Evolutionary conservation across 2,329 filamentous ascomycete genomes (phyloP).

Genomic region (Hymenoscyphus fructigenus): DNA sequence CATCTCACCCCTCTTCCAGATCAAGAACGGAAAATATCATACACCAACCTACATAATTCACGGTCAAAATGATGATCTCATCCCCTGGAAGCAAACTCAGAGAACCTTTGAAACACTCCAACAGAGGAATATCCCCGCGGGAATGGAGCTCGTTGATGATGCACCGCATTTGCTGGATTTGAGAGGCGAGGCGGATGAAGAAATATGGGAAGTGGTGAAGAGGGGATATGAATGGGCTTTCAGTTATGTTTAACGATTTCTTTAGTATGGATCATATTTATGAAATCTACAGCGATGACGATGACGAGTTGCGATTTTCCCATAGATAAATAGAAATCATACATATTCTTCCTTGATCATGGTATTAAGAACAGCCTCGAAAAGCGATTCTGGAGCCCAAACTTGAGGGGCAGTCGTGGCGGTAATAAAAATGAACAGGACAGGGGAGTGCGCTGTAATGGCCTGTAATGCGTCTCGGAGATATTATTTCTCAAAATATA

Average conservation of each 20-base stretch:
- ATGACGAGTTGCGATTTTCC: background rate
- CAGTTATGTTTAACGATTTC: background rate
- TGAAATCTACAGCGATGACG: background rate
- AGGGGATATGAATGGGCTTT: background rate
- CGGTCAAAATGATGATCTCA: background rate
- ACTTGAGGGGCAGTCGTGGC: too few relatives aligned
- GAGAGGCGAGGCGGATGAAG: background rate
- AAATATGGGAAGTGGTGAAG: background rate
- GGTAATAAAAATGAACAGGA: too few relatives aligned
- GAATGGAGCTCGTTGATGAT: background rate
- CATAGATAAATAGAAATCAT: too few relatives aligned
- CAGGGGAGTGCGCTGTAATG: too few relatives aligned
- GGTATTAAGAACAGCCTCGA: too few relatives aligned
- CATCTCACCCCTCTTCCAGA: background rate
- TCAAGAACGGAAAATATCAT: background rate
- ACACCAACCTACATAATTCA: conserved; percentile 7
- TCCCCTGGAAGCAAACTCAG: background rate
- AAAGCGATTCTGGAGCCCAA: too few relatives aligned
- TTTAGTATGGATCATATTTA: background rate
- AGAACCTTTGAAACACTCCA: background rate
- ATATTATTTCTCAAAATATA: too few relatives aligned
- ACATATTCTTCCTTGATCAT: too few relatives aligned
- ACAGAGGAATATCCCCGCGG: background rate
- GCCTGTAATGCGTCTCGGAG: too few relatives aligned
- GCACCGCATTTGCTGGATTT: background rate